Evolutionary conservation across 441 rosid species (phyloP).

Genomic region (Caryocar brasiliense): DNA sequence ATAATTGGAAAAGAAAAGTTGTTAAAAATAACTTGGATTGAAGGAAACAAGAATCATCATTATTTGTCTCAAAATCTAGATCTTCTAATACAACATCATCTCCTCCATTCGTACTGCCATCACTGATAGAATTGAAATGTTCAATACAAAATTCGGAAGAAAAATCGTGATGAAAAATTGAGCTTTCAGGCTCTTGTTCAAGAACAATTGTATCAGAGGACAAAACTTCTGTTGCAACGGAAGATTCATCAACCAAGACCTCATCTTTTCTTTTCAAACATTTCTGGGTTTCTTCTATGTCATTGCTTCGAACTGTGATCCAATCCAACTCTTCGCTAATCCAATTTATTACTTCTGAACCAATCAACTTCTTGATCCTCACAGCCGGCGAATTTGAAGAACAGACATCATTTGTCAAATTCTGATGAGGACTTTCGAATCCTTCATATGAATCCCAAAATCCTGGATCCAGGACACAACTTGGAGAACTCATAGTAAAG

Average conservation of each 20-base stretch:
- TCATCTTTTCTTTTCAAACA: slow-evolving; percentile 6
- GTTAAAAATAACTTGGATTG: neutral
- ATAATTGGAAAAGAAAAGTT: neutral
- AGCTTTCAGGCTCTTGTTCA: slow-evolving; percentile 18
- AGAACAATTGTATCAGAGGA: slow-evolving; percentile 1
- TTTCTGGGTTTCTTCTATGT: slow-evolving; percentile 17
- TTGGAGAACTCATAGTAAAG: slow-evolving; percentile 43
- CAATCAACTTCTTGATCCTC: slow-evolving; percentile 43
- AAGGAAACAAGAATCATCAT: slow-evolving; percentile 14
- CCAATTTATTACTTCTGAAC: slow-evolving; percentile 29
- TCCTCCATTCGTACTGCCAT: neutral
- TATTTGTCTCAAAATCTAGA: slow-evolving; percentile 16
- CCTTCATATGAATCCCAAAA: slow-evolving; percentile 53
- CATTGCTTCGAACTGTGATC: slow-evolving; percentile 54
- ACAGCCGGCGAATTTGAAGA: slow-evolving; percentile 21
- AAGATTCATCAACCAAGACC: slow-evolving; percentile 17
- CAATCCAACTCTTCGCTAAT: slow-evolving; percentile 39
- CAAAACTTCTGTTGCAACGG: slow-evolving; percentile 4
- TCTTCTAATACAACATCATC: slow-evolving; percentile 14
- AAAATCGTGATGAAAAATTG: slow-evolving; percentile 8
- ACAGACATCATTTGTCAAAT: slow-evolving; percentile 8
- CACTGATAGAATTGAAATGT: neutral
- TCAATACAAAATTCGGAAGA: neutral
- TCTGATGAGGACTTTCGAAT: slow-evolving; percentile 20
- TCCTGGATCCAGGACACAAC: slow-evolving; percentile 55